Percentiles rank a stretch among this genome's conserved stretches.
These are phyloP conservation scores for Telopea speciosissima DNA, from an alignment of 177 flowering plant genomes.

Conservation along the genomic window DNA sequence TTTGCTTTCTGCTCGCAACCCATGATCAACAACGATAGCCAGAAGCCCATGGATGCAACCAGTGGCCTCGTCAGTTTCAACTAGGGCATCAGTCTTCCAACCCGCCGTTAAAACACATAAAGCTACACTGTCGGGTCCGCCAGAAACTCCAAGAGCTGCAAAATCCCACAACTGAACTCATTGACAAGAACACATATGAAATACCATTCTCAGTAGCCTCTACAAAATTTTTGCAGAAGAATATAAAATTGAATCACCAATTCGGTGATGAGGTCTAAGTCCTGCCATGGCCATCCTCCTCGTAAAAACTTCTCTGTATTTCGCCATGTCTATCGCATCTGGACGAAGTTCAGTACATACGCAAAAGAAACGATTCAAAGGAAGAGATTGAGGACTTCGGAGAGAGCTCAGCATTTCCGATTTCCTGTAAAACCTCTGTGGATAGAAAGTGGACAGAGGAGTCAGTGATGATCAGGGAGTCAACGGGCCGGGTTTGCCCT, in stretches of 20 bases:
- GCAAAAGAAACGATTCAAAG: conserved; percentile 22
- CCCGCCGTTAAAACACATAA: conserved; percentile 57
- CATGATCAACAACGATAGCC: conserved; percentile 82
- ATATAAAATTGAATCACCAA: conserved; percentile 38
- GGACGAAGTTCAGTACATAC: conserved; percentile 9
- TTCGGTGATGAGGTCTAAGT: conserved; percentile 72
- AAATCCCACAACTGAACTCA: background rate
- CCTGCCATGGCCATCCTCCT: conserved; percentile 80
- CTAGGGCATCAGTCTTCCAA: conserved; percentile 49
- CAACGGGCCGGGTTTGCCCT: too few relatives aligned
- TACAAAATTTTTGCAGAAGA: too few relatives aligned
- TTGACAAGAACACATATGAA: conserved; percentile 4
- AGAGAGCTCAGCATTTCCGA: conserved; percentile 5
- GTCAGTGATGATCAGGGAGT: background rate
- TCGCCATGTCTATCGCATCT: conserved; percentile 23
- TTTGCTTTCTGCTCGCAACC: conserved; percentile 67
- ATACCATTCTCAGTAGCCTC: background rate
- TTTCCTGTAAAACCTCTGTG: background rate
- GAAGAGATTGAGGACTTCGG: background rate
- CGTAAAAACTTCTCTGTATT: conserved; percentile 40
- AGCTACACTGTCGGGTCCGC: conserved; percentile 90
- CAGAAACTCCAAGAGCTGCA: conserved; percentile 83
- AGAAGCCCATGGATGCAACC: conserved; percentile 60
- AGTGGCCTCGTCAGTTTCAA: conserved; percentile 15
- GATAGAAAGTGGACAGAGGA: background rate